phyloP scores from a whole-genome alignment of 345 rosid species.

The Citrus sp. region DNA sequence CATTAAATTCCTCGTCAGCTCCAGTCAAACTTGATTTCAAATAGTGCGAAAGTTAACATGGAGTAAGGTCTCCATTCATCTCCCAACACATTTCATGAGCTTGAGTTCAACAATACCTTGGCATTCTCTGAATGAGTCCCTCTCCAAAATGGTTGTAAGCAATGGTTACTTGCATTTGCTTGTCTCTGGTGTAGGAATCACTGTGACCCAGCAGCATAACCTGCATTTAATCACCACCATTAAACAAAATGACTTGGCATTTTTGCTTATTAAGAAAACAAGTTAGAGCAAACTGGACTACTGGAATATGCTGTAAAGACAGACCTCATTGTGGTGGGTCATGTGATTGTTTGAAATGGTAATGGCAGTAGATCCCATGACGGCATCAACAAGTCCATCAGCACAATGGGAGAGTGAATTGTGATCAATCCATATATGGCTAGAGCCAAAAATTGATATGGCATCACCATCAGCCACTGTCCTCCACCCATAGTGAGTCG shows the following conservation, averaged over 20 bases:
- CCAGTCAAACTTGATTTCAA: not conserved
- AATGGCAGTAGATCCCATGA: constrained; percentile 93
- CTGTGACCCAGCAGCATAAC: constrained; percentile 92
- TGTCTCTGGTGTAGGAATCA: constrained; percentile 80
- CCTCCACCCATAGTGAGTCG: constrained; percentile 84
- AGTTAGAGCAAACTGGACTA: not conserved
- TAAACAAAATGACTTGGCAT: not conserved
- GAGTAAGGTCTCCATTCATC: not conserved
- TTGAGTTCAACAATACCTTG: constrained; percentile 43
- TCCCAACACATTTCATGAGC: not conserved
- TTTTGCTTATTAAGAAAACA: not conserved
- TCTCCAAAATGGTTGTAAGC: constrained; percentile 95
- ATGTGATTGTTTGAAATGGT: constrained; percentile 87
- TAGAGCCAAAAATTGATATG: constrained; percentile 79
- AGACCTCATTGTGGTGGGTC: constrained; percentile 91
- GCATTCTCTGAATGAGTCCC: constrained; percentile 97
- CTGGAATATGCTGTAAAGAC: constrained; percentile 2
- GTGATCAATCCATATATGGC: constrained; percentile 92
- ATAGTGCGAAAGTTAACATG: not conserved
- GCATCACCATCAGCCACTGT: constrained; percentile 94
- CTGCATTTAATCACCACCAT: constrained; percentile 26
- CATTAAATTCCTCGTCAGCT: not conserved
- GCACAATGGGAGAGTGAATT: constrained; percentile 91
- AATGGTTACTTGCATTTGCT: constrained; percentile 89
- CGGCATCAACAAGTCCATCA: constrained; percentile 94